Evolutionary conservation across 2,329 filamentous ascomycete genomes (phyloP).

Genomic region (Penicillium sp.): DNA sequence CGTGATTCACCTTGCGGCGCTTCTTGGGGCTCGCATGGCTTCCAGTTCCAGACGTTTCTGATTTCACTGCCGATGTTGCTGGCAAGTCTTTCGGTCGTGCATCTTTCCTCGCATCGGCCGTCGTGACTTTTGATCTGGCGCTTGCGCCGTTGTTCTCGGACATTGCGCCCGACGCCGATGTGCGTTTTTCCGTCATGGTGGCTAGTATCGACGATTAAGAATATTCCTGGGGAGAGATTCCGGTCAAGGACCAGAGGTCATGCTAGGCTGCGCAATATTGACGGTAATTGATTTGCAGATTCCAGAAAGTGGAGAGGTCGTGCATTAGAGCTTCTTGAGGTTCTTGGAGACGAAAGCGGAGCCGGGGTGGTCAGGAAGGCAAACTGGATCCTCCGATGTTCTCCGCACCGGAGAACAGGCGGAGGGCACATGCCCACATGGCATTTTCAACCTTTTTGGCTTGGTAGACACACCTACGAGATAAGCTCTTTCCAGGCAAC

Average conservation of each 20-base stretch:
- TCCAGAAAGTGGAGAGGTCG: not conserved
- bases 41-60: slow-evolving; percentile 29
- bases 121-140: slow-evolving; percentile 24
- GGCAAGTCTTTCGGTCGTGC: slow-evolving; percentile 27
- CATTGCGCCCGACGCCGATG: slow-evolving; percentile 16
- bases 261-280: too few relatives aligned
- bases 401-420: slow-evolving; percentile 14
- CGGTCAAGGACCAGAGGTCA: too few relatives aligned
- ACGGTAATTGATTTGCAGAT: not conserved
- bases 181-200: slow-evolving; percentile 28
- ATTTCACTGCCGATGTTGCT: slow-evolving; percentile 26
- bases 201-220: slow-evolving; percentile 15
- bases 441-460: not conserved
- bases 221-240: not conserved
- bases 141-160: slow-evolving; percentile 18
- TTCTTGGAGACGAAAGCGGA: slow-evolving; percentile 18
- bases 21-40: slow-evolving; percentile 62
- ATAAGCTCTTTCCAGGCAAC: too few relatives aligned
- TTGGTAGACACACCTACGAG: too few relatives aligned
- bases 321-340: not conserved
- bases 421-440: not conserved
- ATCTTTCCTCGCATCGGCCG: slow-evolving; percentile 25
- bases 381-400: slow-evolving; percentile 19
- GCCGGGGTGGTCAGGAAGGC: slow-evolving; percentile 2
- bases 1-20: slow-evolving; percentile 83